Evolutionary conservation across 2,329 filamentous ascomycete genomes (phyloP), one percentile per base, ranked within the genome.

Genomic region (Aspergillus spinulosporus): DNA sequence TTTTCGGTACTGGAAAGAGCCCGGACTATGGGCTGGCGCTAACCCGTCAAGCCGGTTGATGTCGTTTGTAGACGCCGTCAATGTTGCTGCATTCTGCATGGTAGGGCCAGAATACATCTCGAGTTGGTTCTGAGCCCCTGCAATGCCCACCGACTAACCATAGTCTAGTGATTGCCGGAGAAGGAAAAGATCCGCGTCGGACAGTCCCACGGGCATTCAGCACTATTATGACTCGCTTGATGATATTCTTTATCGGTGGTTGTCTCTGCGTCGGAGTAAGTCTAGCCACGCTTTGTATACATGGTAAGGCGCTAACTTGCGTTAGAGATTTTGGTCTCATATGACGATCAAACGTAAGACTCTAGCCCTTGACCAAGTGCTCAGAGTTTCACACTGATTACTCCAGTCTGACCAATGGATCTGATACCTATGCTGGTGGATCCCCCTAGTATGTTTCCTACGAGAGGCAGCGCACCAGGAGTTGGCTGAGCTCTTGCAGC

Each of bases 71-170:
- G 45, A 45, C 29, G 49, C 49, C 1, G 49, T 52, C 29, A 52
- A 45, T 4, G 49, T 52, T 5, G 49, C 49, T 37, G 49, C 29
- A 3, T 52, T 52, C 29, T 52, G 49, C 3, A 52, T 52, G 40
- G 49, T 40, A 37, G 49, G 49, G 40, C 49, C 49, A n/a, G 49
- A 52, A 31, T 52, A 52, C 12, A 52, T 52, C 15, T 52, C 49
- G 8, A 52, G 49, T 52, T 5, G 28, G 32, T 45, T 3, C 32
- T 21, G 7, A 3, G 9, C 11, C 15, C 7, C 6, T 32, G n/a
- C 3, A 9, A 32, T 3, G 48, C 5, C 15, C 4, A 8, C 11
- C 9, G 1, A 6, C 48, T 50, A 32, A 50, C n/a, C 1, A 8
- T 2, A 4, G 8, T 34, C 7, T 11, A 50, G 48, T 52, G 50